A percentile compares a stretch with the other conserved stretches of the same genome.
These are phyloP conservation scores for Nakazawaea ishiwadae DNA, from an alignment of 805 yeast species.

Conservation along the genomic window DNA sequence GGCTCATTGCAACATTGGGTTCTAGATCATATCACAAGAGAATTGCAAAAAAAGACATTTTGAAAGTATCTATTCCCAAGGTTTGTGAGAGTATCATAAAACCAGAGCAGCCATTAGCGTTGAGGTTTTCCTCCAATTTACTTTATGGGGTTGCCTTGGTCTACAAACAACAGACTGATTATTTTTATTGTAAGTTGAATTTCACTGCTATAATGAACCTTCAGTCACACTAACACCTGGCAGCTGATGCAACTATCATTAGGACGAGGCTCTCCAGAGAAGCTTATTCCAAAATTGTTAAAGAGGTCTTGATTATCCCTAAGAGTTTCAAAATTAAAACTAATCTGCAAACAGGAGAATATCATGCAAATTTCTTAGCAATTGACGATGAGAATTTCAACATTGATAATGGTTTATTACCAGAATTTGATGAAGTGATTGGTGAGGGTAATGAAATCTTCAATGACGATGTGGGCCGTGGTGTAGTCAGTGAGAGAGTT, in stretches of 20 bases:
- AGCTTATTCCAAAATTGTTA: no score
- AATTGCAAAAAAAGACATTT: constrained; percentile 26
- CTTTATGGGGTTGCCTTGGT: constrained; percentile 45
- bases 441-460: constrained; percentile 2
- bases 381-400: constrained; percentile 38
- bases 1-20: constrained; percentile 28
- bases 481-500: not conserved
- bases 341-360: no score
- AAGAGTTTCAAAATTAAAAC: no score
- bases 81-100: constrained; percentile 30
- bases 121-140: constrained; percentile 36
- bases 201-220: no score
- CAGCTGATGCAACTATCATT: constrained; percentile 10
- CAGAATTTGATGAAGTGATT: constrained; percentile 13
- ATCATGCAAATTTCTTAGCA: no score
- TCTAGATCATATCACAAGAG: constrained; percentile 19
- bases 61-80: constrained; percentile 34
- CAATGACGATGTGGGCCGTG: constrained; percentile 11
- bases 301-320: no score
- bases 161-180: constrained; percentile 44
- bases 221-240: no score
- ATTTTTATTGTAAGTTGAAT: constrained; percentile 29
- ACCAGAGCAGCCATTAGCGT: constrained; percentile 17
- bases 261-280: constrained; percentile 11
- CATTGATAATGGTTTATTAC: constrained; percentile 26